A percentile compares a stretch with the other conserved stretches of the same genome.
These are phyloP conservation scores for Exutisphaerella laricina DNA, from an alignment of 2,329 filamentous ascomycete species.

Conservation along the genomic window DNA sequence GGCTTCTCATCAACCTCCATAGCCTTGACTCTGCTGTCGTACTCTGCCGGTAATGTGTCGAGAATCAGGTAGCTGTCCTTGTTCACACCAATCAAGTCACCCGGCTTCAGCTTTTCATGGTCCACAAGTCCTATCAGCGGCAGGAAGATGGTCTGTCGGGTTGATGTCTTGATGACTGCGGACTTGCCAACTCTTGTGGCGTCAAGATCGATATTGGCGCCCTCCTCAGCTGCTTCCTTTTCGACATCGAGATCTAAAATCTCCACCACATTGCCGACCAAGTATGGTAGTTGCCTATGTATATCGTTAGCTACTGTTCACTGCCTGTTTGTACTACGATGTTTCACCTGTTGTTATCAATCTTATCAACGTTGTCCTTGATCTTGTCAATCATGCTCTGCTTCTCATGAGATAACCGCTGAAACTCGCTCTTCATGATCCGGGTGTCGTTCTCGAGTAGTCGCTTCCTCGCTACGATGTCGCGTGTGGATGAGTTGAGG, in stretches of 20 bases:
- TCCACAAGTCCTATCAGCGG: slow-evolving; percentile 96
- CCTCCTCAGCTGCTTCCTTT: slow-evolving; percentile 92
- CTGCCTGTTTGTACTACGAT: background rate
- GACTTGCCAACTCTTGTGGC: slow-evolving; percentile 96
- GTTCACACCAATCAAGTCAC: slow-evolving; percentile 95
- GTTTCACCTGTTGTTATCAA: slow-evolving; percentile 87
- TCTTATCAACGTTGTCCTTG: slow-evolving; percentile 98
- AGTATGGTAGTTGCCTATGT: slow-evolving; percentile 85
- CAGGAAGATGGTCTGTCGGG: slow-evolving; percentile 95
- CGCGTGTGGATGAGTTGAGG: slow-evolving; percentile 83
- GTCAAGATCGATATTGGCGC: slow-evolving; percentile 96
- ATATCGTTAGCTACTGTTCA: slow-evolving; percentile 6
- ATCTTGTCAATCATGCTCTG: slow-evolving; percentile 96
- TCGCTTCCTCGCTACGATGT: slow-evolving; percentile 85
- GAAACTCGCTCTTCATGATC: slow-evolving; percentile 97
- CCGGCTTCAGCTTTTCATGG: slow-evolving; percentile 88
- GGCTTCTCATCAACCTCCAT: slow-evolving; percentile 99
- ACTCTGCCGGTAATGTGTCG: slow-evolving; percentile 94
- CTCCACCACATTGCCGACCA: slow-evolving; percentile 97
- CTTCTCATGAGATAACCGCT: slow-evolving; percentile 92
- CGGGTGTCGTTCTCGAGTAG: slow-evolving; percentile 95
- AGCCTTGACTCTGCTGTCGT: slow-evolving; percentile 97
- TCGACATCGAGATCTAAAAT: slow-evolving; percentile 94
- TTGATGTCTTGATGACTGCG: slow-evolving; percentile 98
- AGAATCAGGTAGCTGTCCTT: slow-evolving; percentile 98